These are phyloP conservation scores for Medicago truncatula DNA, from an alignment of 306 rosid genomes.

Conservation along the genomic window MtrunA17r5.0-ANR NC_053043.1:41281001-41281500, in stretches of 20 bases:
- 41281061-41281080: background rate
- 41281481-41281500: constrained; percentile 6
- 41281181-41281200: constrained; percentile 15
- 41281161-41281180: constrained; percentile 26
- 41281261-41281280: constrained; percentile 2
- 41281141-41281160: background rate
- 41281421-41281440: background rate
- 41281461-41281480: constrained; percentile 25
- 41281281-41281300: background rate
- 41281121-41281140: constrained; percentile 36
- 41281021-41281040: background rate
- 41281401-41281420: constrained; percentile 5
- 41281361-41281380: constrained; percentile 1
- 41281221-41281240: constrained; percentile 34
- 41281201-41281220: background rate
- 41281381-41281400: constrained; percentile 13
- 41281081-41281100: constrained; percentile 9
- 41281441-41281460: background rate
- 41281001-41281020: constrained; percentile 34
- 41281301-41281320: background rate
- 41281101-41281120: constrained; percentile 9
- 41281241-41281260: constrained; percentile 36
- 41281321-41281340: constrained; percentile 21
- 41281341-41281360: constrained; percentile 30
- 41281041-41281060: constrained; percentile 10